A percentile compares a stretch with the other conserved stretches of the same genome.
Evolutionary conservation across 2,329 filamentous ascomycete genomes (phyloP).

Genomic region (Cadophora gregata): DNA sequence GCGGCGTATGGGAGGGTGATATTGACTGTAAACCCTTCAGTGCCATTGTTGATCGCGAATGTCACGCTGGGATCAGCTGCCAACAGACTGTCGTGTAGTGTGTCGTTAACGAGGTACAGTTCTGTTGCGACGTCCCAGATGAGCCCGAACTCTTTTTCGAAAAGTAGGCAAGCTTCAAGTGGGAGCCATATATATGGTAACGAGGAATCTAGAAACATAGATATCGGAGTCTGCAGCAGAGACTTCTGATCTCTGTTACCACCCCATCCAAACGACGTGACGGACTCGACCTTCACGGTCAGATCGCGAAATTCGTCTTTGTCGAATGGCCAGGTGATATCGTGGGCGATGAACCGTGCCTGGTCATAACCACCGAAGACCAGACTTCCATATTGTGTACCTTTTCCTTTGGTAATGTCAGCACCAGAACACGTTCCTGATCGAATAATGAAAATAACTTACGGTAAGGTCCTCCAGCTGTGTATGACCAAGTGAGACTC

Average conservation of each 20-base stretch:
- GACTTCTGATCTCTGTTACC: not conserved
- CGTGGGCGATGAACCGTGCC: conserved; percentile 46
- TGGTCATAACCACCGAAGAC: conserved; percentile 50
- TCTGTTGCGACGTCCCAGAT: conserved; percentile 45
- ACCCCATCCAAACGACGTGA: conserved; percentile 33
- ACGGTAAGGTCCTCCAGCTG: conserved; percentile 49
- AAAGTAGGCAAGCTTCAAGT: conserved; percentile 43
- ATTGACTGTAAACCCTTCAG: conserved; percentile 39
- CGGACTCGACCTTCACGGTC: conserved; percentile 45
- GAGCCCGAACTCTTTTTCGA: conserved; percentile 46
- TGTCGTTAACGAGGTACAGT: conserved; percentile 44
- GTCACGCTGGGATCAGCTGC: conserved; percentile 44
- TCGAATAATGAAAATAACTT: too few relatives aligned
- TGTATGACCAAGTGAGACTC: conserved; percentile 50
- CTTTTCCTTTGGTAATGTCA: too few relatives aligned
- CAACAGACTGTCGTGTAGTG: conserved; percentile 33
- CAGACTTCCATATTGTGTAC: conserved; percentile 46
- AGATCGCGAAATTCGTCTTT: conserved; percentile 47
- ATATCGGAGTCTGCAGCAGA: conserved; percentile 39
- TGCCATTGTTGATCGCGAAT: conserved; percentile 43
- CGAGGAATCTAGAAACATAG: conserved; percentile 45
- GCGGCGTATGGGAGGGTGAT: conserved; percentile 46
- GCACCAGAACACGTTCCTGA: too few relatives aligned
- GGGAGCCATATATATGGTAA: conserved; percentile 49
- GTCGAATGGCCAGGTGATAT: conserved; percentile 47